A percentile compares a stretch with the other conserved stretches of the same genome.
Conservation (phyloP, 2,329 filamentous ascomycete species). For the Fusarium xylarioides region DNA sequence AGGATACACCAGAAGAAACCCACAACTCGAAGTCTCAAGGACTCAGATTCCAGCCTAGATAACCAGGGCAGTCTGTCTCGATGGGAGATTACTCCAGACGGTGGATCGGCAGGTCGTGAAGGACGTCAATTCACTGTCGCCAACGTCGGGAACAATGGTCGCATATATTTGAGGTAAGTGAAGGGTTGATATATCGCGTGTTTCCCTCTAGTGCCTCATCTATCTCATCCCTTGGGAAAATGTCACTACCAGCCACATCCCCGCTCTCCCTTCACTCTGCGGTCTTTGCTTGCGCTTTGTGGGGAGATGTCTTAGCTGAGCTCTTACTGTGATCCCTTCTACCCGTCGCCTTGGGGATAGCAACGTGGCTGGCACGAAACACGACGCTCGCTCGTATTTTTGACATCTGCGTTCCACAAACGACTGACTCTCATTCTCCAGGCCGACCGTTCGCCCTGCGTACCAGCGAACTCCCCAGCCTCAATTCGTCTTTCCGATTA, state of each 20-base stretch:
- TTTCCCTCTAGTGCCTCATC: slow-evolving; percentile 10
- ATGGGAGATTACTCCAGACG: slow-evolving; percentile 67
- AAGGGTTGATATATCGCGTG: slow-evolving; percentile 1
- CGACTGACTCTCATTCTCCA: slow-evolving; percentile 46
- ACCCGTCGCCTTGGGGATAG: slow-evolving; percentile 10
- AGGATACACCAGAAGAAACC: slow-evolving; percentile 53
- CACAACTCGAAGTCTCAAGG: slow-evolving; percentile 55
- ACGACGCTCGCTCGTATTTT: slow-evolving; percentile 23
- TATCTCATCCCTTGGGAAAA: slow-evolving; percentile 17
- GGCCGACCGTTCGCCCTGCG: slow-evolving; percentile 69
- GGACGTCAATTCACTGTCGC: slow-evolving; percentile 80
- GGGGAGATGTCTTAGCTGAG: slow-evolving; percentile 24
- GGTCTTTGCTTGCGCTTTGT: slow-evolving; percentile 21
- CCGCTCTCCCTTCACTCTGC: slow-evolving; percentile 25
- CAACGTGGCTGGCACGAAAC: slow-evolving; percentile 20
- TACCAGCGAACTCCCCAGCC: slow-evolving; percentile 70
- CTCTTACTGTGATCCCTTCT: slow-evolving; percentile 20
- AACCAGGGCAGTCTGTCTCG: slow-evolving; percentile 45
- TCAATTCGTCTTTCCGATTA: slow-evolving; percentile 67
- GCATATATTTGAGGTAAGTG: slow-evolving; percentile 79
- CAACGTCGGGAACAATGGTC: slow-evolving; percentile 84
- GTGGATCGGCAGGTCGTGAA: slow-evolving; percentile 67
- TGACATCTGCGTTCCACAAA: slow-evolving; percentile 24
- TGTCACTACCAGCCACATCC: slow-evolving; percentile 23
- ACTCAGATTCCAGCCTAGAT: slow-evolving; percentile 58